These are phyloP conservation scores for Hypericum androsaemum DNA, from an alignment of 345 rosid genomes.

Conservation along the genomic window DNA sequence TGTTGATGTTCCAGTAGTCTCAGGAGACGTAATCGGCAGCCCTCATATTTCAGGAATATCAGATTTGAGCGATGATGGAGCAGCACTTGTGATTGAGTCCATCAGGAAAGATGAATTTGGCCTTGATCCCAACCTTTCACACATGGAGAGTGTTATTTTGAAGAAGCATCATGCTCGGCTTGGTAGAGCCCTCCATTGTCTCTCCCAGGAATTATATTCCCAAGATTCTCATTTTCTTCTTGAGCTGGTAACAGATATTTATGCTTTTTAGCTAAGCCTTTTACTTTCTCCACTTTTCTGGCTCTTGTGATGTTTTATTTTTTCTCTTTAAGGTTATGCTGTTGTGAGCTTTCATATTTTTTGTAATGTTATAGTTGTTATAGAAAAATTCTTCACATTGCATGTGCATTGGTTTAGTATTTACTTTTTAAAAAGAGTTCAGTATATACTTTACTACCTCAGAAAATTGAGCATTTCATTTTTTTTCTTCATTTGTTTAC, in stretches of 20 bases:
- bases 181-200: conserved; percentile 97
- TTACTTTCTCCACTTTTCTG: conserved; percentile 6
- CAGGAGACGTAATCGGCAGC: conserved; percentile 19
- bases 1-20: conserved; percentile 18
- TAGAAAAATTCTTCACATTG: no score
- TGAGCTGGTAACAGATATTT: conserved; percentile 62
- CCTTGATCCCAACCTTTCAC: conserved; percentile 52
- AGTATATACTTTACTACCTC: no score
- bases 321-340: no score
- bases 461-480: no score
- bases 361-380: no score
- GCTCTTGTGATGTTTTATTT: not conserved
- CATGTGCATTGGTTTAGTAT: no score
- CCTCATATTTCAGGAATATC: conserved; percentile 17
- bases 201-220: conserved; percentile 92
- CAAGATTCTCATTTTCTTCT: conserved; percentile 98
- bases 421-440: no score
- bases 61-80: conserved; percentile 24
- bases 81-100: conserved; percentile 48
- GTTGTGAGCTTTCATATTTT: no score
- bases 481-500: no score
- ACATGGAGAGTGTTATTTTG: conserved; percentile 56
- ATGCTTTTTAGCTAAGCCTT: not conserved
- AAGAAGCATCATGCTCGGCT: conserved; percentile 96
- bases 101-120: conserved; percentile 93